Evolutionary conservation across 768 basidiomycete species (phyloP), one percentile per base, ranked within the genome.

Genomic region (Lactifluus volemus): DNA sequence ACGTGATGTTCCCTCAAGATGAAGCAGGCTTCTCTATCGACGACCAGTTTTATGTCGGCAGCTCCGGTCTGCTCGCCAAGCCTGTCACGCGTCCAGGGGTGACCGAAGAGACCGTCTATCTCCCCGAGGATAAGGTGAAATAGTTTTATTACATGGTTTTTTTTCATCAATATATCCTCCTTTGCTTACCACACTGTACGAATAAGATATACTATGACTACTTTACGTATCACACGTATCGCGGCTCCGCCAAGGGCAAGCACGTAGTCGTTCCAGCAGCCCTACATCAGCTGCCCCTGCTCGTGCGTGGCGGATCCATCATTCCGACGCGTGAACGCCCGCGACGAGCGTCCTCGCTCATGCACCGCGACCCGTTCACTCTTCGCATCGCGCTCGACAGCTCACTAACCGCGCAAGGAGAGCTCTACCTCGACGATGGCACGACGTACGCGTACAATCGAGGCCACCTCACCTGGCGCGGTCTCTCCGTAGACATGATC

Each of bases 341-440:
- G 2, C 80, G 97, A 42, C 82, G 94, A 2, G 80, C 96, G 1
- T 91, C 96, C 0, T 78, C 84, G 0, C 77, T 95, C 45, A 96
- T 97, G 89, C 89, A 86, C 75, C 74, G 78, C 55, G 97, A 99
- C 70, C 97, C 96, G 0, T 92, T 95, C 78, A 98, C 94, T 0
- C 81, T 98, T 42, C 85, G 88, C 58, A 80, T 96, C 25, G 91
- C 93, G 0, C 77, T 96, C 19, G 81, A 81, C 73, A 81, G 83
- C 50, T 68, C 75, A 1, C 73, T 74, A 30, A 68, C 65, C 34
- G 95, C 95, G 0, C 70, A 69, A 2, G 97, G 97, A 41, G 90
- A 95, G 68, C 78, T 99, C 41, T 99, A 98, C 74, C 81, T 96
- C 58, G 97, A 99, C 70, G 97, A 98, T 66, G 97, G 97, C 14